Evolutionary conservation across 208 protist genomes (phyloP).

Genomic region (Herpetomonas tarakana): DNA sequence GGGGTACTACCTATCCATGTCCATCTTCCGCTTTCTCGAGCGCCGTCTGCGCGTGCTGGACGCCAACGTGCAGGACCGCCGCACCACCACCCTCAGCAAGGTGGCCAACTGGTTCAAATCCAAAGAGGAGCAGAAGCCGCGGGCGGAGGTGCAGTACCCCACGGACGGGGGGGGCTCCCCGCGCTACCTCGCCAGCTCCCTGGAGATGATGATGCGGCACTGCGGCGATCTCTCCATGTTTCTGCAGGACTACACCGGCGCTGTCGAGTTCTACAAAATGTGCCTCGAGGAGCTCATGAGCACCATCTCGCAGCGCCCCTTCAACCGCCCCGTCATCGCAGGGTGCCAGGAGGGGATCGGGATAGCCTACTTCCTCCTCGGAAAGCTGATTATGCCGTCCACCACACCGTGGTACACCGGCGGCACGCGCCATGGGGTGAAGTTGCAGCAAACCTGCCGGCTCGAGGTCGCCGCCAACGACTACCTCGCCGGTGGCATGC

Average conservation of each 20-base stretch:
- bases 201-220: constrained; percentile 86
- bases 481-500: constrained; percentile 42
- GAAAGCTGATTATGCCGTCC: constrained; percentile 44
- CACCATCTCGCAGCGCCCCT: constrained; percentile 50
- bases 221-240: constrained; percentile 63
- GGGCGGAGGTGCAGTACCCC: constrained; percentile 10
- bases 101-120: constrained; percentile 80
- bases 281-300: constrained; percentile 70
- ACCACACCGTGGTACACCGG: constrained; percentile 49
- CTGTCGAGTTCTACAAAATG: constrained; percentile 63
- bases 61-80: constrained; percentile 61
- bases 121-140: constrained; percentile 61
- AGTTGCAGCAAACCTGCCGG: constrained; percentile 33
- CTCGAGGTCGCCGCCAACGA: constrained; percentile 69
- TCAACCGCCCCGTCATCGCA: constrained; percentile 67
- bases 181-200: constrained; percentile 52
- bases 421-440: constrained; percentile 25
- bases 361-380: constrained; percentile 47
- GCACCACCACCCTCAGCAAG: constrained; percentile 76
- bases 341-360: constrained; percentile 74
- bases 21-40: constrained; percentile 69
- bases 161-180: neutral
- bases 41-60: constrained; percentile 55
- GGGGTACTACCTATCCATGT: constrained; percentile 69
- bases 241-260: constrained; percentile 62